Base-by-base conservation (phyloP, 2,329 filamentous ascomycete genomes). In the Trichoderma brevicompactum region DNA sequence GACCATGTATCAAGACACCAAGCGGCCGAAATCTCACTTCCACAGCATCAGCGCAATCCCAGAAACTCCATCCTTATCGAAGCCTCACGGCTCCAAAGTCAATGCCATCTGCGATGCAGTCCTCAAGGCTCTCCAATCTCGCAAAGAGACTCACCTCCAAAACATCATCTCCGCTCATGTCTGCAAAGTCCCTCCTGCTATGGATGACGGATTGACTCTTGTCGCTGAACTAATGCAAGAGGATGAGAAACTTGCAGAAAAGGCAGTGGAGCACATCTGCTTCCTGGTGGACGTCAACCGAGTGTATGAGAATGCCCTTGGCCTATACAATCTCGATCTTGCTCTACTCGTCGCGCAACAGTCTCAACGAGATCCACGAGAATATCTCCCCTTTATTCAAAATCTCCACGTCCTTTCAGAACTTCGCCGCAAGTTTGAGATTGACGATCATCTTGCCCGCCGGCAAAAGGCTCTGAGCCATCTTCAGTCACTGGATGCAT, bases 111-210 rank as follows among this genome's bases (percentile, higher is more conserved):
- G 95, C 73, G 89, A 97, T 75, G 90, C 92, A 0, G 90, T 98
- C 68, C 81, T 98, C 10, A 80, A 85, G 9, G 83, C 85, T 4
- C 83, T 99, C 7, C 80, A 85, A 62, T 79, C 83, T 15, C 85
- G 85, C 64, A 86, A 88, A 68, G 79, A 77, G 80, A 74, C 88
- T 76, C 77, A 91, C 86, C 78, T 97, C 46, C 94, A 97, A 73
- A 98, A 97, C 74, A 90, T 95, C 68, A 92, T 99, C 73, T 98
- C 95, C 0, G 92, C 94, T 1, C 90, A 98, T 73, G 92, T 98
- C 41, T 97, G 92, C 85, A 99, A 98, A 76, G 86, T 83, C 4
- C 95, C 95, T 0, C 93, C 95, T 7, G 94, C 96, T 58, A 85
- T 98, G 0, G 92, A 96, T 65, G 89, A 94, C 67, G 95, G 93